Evolutionary conservation across 441 rosid genomes (phyloP).

Genomic region (Codiaeum variegatum): DNA sequence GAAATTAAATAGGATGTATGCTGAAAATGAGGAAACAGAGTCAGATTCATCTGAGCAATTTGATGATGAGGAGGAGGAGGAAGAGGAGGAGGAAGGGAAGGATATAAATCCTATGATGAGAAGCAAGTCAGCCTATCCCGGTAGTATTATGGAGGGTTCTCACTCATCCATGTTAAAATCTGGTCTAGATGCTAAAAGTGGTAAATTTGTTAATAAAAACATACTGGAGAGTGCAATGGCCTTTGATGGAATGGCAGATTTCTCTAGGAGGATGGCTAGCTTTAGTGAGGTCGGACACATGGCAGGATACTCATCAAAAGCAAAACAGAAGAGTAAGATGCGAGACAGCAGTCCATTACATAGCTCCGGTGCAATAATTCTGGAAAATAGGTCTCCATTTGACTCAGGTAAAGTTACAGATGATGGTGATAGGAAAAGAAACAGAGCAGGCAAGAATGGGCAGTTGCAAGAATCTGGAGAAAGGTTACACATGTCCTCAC

Average conservation of each 20-base stretch:
- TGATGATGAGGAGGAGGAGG: conserved; percentile 38
- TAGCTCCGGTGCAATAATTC: conserved; percentile 38
- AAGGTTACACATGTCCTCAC: conserved; percentile 36
- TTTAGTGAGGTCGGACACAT: conserved; percentile 39
- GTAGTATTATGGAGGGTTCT: conserved; percentile 42
- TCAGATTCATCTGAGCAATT: conserved; percentile 74
- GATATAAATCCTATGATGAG: conserved; percentile 47
- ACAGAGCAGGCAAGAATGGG: conserved; percentile 44
- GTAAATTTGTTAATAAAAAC: conserved; percentile 44
- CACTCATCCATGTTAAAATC: conserved; percentile 46
- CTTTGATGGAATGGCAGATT: conserved; percentile 38
- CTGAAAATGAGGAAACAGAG: conserved; percentile 72
- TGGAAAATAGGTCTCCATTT: conserved; percentile 35
- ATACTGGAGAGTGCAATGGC: conserved; percentile 35
- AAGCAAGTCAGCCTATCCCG: conserved; percentile 47
- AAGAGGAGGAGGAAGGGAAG: conserved; percentile 38
- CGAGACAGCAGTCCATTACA: conserved; percentile 47
- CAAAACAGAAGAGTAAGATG: conserved; percentile 71
- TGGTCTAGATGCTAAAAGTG: conserved; percentile 40
- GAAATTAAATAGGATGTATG: conserved; percentile 44
- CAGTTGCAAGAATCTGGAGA: conserved; percentile 47
- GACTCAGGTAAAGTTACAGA: conserved; percentile 37
- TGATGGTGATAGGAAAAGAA: conserved; percentile 39
- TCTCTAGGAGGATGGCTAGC: conserved; percentile 35
- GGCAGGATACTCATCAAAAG: conserved; percentile 47